These are phyloP conservation scores for Aureobasidium melanogenum DNA, from an alignment of 2,329 filamentous ascomycete species.

Conservation along the genomic window DNA sequence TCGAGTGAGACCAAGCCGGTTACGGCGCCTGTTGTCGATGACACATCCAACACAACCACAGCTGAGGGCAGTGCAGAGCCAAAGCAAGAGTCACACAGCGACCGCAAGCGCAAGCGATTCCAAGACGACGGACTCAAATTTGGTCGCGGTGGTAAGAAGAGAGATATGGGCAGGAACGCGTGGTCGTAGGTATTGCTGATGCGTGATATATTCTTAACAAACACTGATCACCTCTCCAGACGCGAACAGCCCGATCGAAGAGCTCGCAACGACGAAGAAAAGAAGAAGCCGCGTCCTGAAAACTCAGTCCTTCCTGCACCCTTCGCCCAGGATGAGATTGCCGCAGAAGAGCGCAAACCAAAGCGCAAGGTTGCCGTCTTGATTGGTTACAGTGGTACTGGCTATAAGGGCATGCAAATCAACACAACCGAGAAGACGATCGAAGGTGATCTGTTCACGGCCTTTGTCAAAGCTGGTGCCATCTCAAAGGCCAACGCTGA, in stretches of 20 bases:
- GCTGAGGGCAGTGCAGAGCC: neutral
- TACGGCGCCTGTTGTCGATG: constrained; percentile 9
- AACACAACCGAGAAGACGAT: constrained; percentile 65
- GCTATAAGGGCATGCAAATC: constrained; percentile 96
- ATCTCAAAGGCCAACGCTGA: constrained; percentile 96
- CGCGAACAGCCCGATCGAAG: constrained; percentile 39
- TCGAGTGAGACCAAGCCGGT: constrained; percentile 1
- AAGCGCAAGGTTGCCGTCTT: constrained; percentile 96
- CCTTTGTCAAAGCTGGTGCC: constrained; percentile 81
- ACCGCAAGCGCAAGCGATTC: constrained; percentile 17
- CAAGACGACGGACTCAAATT: constrained; percentile 26
- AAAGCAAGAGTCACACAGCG: constrained; percentile 2
- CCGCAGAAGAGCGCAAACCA: constrained; percentile 73
- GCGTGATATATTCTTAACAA: constrained; percentile 12
- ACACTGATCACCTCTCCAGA: constrained; percentile 33
- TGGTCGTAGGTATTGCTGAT: constrained; percentile 46
- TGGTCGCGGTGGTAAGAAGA: constrained; percentile 42
- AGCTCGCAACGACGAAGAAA: constrained; percentile 33
- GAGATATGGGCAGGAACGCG: constrained; percentile 57
- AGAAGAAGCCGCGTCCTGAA: constrained; percentile 32
- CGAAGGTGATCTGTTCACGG: constrained; percentile 87
- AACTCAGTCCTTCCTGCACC: constrained; percentile 46
- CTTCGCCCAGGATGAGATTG: constrained; percentile 74
- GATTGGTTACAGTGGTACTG: constrained; percentile 91
- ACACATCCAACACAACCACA: neutral